Evolutionary conservation across 108 stramenopile species (phyloP).

Genomic region (Craspedostauros australis): DNA sequence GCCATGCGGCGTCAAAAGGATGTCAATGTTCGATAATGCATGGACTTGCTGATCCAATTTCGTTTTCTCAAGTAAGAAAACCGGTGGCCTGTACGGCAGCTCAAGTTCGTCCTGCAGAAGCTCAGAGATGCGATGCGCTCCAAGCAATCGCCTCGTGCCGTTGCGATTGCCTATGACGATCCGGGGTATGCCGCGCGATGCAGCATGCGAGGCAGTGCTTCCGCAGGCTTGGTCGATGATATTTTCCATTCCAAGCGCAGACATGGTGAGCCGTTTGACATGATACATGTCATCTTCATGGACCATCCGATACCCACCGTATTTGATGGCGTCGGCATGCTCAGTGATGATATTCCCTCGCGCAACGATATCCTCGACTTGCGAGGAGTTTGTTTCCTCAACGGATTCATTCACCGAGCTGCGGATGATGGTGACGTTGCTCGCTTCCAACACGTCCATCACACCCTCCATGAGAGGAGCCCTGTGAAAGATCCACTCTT

Average conservation of each 20-base stretch:
- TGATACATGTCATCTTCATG: no score
- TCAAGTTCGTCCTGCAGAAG: conserved; percentile 1
- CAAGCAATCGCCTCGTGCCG: background rate
- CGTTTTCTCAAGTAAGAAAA: conserved; percentile 1
- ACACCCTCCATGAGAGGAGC: no score
- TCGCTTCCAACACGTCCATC: conserved; percentile 5
- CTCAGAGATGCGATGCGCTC: background rate
- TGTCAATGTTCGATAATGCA: conserved; percentile 8
- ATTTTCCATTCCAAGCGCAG: no score
- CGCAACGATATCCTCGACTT: background rate
- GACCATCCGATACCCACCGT: no score
- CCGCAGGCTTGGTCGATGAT: no score
- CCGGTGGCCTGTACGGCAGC: background rate
- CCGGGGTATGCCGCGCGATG: background rate
- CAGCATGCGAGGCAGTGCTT: no score
- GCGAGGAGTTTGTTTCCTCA: background rate
- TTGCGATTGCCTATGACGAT: conserved; percentile 9
- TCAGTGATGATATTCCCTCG: no score
- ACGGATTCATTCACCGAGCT: background rate
- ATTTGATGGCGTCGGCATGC: no score
- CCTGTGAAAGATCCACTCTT: no score
- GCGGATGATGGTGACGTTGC: background rate
- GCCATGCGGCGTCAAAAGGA: conserved; percentile 30
- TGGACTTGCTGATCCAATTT: conserved; percentile 8
- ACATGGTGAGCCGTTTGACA: no score